Conservation (phyloP, 2,329 filamentous ascomycete genomes). For the Dactylellina cionopaga region DNA sequence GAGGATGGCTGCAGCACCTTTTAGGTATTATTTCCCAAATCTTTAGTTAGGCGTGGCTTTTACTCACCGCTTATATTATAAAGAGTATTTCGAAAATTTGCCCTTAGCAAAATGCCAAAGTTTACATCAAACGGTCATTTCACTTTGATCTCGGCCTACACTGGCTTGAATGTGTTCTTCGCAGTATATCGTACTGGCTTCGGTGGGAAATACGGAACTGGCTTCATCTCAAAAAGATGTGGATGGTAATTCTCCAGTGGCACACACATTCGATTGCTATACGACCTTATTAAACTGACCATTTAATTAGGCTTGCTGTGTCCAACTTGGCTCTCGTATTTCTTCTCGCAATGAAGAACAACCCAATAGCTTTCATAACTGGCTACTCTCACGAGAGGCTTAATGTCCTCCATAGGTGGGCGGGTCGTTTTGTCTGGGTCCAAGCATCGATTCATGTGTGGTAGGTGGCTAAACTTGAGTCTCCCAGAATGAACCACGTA, state of each 20-base stretch:
- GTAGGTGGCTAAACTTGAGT: slow-evolving; percentile 34
- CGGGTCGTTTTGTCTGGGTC: slow-evolving; percentile 55
- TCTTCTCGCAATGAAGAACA: slow-evolving; percentile 70
- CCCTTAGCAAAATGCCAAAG: slow-evolving; percentile 59
- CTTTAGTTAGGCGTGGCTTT: too few relatives aligned
- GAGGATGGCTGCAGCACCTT: slow-evolving; percentile 50
- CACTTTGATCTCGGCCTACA: slow-evolving; percentile 59
- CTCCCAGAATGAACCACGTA: too few relatives aligned
- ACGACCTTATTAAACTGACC: not conserved
- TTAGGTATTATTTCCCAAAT: slow-evolving; percentile 35
- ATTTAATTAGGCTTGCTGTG: slow-evolving; percentile 63
- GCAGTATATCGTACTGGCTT: slow-evolving; percentile 59
- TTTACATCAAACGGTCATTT: slow-evolving; percentile 62
- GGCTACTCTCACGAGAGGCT: slow-evolving; percentile 70
- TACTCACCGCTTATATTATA: not conserved
- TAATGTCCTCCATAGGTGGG: slow-evolving; percentile 67
- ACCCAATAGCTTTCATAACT: slow-evolving; percentile 67
- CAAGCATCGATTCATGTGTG: slow-evolving; percentile 54
- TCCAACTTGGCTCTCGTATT: slow-evolving; percentile 67
- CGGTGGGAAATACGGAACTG: slow-evolving; percentile 49
- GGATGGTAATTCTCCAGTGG: slow-evolving; percentile 57
- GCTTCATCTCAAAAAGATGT: slow-evolving; percentile 57
- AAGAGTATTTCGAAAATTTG: slow-evolving; percentile 53
- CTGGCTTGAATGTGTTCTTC: slow-evolving; percentile 60
- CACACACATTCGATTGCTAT: not conserved